Base-by-base conservation (phyloP, 2,329 filamentous ascomycete genomes). In the Colletotrichum cuscutae region DNA sequence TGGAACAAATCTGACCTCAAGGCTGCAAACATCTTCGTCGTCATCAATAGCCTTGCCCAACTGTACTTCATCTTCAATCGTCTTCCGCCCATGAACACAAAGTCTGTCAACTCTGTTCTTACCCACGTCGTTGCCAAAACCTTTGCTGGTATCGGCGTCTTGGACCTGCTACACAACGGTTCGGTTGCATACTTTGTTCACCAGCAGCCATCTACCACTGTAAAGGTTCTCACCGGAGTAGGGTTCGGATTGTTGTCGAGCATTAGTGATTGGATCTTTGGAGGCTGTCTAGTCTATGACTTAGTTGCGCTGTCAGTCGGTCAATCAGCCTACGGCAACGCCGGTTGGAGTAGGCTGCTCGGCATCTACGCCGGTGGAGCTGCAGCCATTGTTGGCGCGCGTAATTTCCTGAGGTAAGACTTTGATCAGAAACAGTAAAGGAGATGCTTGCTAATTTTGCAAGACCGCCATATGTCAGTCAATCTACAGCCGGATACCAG, bases 91-190 rank as follows among this genome's bases (percentile, higher is more conserved):
- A 88, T 91, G 83, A 84, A 89, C 76, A 85, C 83, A 1, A 77
- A 79, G 22, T 88, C 85, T 4, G 84, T 84, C 54, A 84, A 83
- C 42, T 88, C 86, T n/a, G 78, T 89, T 54, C 85, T 91, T 54
- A 91, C 89, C 0, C 88, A 91, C 77, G 77, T 89, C 63, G 88
- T 90, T 3, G 82, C 87, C 12, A 90, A 90, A 78, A 89, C 88
- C 0, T 91, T 90, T 75, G 88, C 89, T 0, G 89, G 89, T 6
- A 90, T 91, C 68, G 89, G 89, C 6, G 85, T 90, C 2, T 81
- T 91, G 5, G 89, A 91, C 75, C 80, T 91, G 12, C 78, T 91
- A 53, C 89, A 91, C 81, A 91, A 91, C 76, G 86, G 86, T 2
- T 85, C 85, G 0, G 88, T 88, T 0, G 89, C 88, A 1, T 91